A percentile compares a stretch with the other conserved stretches of the same genome.
phyloP scores from a whole-genome alignment of 495 filamentous ascomycete species.

The Staphylotrichum longicolle region DNA sequence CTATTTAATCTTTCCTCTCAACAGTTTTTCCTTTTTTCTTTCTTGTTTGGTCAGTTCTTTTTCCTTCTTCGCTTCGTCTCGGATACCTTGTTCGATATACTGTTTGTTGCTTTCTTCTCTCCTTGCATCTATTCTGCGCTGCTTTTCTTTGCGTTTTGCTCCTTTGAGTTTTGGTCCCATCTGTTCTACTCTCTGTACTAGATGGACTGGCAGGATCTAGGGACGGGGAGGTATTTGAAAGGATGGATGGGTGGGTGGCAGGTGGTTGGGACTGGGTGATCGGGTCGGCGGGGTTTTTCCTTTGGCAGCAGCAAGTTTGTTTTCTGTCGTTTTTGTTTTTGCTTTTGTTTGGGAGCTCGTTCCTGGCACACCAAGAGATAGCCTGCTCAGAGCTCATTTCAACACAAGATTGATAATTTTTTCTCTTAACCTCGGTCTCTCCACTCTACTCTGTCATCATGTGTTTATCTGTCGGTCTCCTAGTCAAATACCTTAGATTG shows the following conservation, averaged over 20 bases:
- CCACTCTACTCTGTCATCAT: neutral
- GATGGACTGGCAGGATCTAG: slow-evolving; percentile 26
- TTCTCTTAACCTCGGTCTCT: slow-evolving; percentile 1
- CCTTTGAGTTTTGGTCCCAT: slow-evolving; percentile 23
- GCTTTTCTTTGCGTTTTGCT: slow-evolving; percentile 17
- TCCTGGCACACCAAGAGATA: slow-evolving; percentile 14
- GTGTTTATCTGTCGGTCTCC: neutral
- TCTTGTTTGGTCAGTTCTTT: slow-evolving; percentile 17
- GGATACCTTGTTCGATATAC: slow-evolving; percentile 25
- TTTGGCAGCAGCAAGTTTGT: neutral
- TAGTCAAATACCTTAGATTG: neutral
- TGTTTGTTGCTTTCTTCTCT: slow-evolving; percentile 21
- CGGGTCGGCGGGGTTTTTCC: neutral
- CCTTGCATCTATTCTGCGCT: slow-evolving; percentile 1
- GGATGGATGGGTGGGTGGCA: slow-evolving; percentile 17
- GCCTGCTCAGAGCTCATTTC: slow-evolving; percentile 23
- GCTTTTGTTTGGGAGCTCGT: slow-evolving; percentile 6
- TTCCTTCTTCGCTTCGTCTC: slow-evolving; percentile 24
- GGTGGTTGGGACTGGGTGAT: neutral
- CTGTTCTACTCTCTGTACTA: slow-evolving; percentile 36
- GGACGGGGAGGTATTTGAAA: slow-evolving; percentile 13
- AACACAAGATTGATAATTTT: slow-evolving; percentile 31
- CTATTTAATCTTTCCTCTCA: slow-evolving; percentile 17
- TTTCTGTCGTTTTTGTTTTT: no score
- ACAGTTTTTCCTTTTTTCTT: slow-evolving; percentile 15